These are phyloP conservation scores for Claviceps arundinis DNA, from an alignment of 2,329 filamentous ascomycete species.

Conservation along the genomic window DNA sequence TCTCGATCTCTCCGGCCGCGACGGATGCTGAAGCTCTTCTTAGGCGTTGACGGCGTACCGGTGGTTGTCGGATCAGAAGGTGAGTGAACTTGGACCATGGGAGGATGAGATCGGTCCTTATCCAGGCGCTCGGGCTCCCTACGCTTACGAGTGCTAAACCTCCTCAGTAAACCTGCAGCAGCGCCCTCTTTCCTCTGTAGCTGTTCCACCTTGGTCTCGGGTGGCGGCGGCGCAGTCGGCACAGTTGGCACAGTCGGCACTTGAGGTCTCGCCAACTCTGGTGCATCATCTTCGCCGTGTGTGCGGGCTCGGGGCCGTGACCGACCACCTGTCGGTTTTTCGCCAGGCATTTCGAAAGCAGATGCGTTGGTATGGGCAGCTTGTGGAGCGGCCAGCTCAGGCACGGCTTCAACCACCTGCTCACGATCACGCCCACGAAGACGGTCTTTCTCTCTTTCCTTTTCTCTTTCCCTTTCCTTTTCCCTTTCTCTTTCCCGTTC, in stretches of 20 bases:
- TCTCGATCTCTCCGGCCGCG: slow-evolving; percentile 41
- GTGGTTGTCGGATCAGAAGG: slow-evolving; percentile 42
- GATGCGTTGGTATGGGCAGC: slow-evolving; percentile 80
- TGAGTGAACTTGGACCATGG: slow-evolving; percentile 64
- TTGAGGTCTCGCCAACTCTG: slow-evolving; percentile 36
- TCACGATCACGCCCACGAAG: slow-evolving; percentile 12
- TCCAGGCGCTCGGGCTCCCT: slow-evolving; percentile 52
- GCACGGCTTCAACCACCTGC: slow-evolving; percentile 38
- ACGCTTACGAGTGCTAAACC: slow-evolving; percentile 78
- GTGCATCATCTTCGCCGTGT: slow-evolving; percentile 84
- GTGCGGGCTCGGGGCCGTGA: slow-evolving; percentile 78
- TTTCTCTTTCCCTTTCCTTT: slow-evolving; percentile 16
- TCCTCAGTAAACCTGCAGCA: slow-evolving; percentile 68
- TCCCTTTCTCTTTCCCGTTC: slow-evolving; percentile 6
- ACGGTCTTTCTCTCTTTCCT: slow-evolving; percentile 12
- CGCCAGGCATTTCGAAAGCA: slow-evolving; percentile 77
- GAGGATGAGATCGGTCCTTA: slow-evolving; percentile 55
- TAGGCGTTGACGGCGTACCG: slow-evolving; percentile 39
- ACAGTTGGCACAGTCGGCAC: slow-evolving; percentile 16
- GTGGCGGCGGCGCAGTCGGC: slow-evolving; percentile 25
- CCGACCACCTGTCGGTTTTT: slow-evolving; percentile 72
- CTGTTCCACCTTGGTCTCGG: slow-evolving; percentile 44
- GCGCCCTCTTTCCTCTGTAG: slow-evolving; percentile 73
- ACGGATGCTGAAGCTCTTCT: slow-evolving; percentile 82
- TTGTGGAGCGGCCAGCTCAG: slow-evolving; percentile 68